Evolutionary conservation across 768 basidiomycete genomes (phyloP).

Genomic region (Lactarius deliciosus): DNA sequence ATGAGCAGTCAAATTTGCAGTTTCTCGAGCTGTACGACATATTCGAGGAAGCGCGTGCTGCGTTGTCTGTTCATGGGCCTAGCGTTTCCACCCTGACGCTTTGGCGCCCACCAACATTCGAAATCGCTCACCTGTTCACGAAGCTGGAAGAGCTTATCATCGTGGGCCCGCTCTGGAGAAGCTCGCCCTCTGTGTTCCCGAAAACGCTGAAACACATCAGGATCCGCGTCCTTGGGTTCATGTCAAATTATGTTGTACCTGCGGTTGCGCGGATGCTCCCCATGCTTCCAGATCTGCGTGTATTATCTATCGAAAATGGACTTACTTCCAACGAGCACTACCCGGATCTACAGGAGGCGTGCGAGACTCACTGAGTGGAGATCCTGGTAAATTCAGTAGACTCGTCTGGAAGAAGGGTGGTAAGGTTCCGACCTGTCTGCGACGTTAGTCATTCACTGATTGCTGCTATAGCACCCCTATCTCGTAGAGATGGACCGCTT

Average conservation of each 20-base stretch:
- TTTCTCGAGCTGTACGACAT: constrained; percentile 20
- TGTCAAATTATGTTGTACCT: not conserved
- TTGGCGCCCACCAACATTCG: constrained; percentile 10
- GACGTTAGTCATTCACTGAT: not conserved
- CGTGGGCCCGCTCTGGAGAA: constrained; percentile 14
- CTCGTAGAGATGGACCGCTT: constrained; percentile 22
- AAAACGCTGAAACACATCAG: constrained; percentile 17
- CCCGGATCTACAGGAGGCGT: constrained; percentile 8
- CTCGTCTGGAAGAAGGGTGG: constrained; percentile 9
- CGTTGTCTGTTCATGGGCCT: constrained; percentile 11
- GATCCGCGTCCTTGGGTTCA: constrained; percentile 9
- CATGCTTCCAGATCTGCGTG: constrained; percentile 7
- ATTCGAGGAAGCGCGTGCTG: not conserved
- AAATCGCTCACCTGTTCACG: constrained; percentile 11
- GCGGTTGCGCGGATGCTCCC: constrained; percentile 6
- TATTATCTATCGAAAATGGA: constrained; percentile 11
- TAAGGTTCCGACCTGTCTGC: not conserved
- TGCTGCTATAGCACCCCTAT: constrained; percentile 4
- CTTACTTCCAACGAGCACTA: constrained; percentile 9
- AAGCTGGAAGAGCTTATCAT: constrained; percentile 20
- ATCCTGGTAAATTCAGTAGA: constrained; percentile 10
- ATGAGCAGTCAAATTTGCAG: not conserved
- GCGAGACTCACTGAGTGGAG: constrained; percentile 2
- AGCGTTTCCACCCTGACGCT: constrained; percentile 16
- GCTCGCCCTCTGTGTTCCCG: constrained; percentile 12